A percentile compares a stretch with the other conserved stretches of the same genome.
These are phyloP conservation scores for Candida railenensis DNA, from an alignment of 805 yeast species.

Conservation along the genomic window DNA sequence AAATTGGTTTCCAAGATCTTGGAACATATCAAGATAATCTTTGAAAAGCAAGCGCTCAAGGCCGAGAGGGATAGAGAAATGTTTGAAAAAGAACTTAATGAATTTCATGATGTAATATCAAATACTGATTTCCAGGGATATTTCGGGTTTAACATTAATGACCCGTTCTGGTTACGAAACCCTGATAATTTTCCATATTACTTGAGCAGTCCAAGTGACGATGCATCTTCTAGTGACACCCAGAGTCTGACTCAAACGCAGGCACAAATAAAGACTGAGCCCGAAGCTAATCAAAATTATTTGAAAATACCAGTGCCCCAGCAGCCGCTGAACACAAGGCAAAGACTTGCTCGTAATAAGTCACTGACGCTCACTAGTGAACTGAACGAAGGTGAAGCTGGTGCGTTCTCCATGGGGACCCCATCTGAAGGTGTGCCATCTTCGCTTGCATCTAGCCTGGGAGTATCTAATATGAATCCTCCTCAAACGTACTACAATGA, in stretches of 20 bases:
- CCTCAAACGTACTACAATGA: not conserved
- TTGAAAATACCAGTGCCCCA: not conserved
- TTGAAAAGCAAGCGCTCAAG: conserved; percentile 14
- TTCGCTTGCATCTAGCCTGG: not conserved
- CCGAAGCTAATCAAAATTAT: not conserved
- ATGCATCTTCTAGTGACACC: conserved; percentile 4
- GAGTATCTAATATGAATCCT: not conserved
- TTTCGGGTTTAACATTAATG: conserved; percentile 42
- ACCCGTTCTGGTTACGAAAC: conserved; percentile 53
- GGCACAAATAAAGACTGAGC: no score
- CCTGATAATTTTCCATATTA: conserved; percentile 46
- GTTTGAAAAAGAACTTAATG: conserved; percentile 7
- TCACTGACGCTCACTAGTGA: no score
- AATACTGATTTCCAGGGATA: conserved; percentile 28
- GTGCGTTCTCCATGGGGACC: not conserved
- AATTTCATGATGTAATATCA: conserved; percentile 1
- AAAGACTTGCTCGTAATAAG: no score
- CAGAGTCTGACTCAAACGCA: no score
- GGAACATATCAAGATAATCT: conserved; percentile 25
- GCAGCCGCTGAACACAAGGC: no score
- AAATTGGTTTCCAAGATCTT: conserved; percentile 30
- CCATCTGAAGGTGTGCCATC: not conserved
- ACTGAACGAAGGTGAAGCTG: not conserved
- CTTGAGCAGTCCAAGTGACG: conserved; percentile 29
- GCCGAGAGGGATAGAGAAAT: conserved; percentile 5